Conservation (phyloP, 2,329 filamentous ascomycete species). For the Apiospora koreana region DNA sequence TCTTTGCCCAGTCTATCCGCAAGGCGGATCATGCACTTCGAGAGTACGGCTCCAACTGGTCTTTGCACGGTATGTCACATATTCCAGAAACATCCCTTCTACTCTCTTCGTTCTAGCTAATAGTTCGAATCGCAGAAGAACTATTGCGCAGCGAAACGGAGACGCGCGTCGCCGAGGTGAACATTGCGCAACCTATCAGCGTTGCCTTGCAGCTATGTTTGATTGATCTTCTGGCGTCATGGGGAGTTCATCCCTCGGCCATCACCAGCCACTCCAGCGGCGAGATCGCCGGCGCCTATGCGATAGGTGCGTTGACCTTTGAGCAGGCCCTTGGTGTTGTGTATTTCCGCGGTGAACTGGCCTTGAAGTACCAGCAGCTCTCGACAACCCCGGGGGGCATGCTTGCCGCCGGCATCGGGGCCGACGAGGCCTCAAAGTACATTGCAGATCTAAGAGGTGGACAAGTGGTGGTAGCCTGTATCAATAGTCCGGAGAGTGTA, state of each 20-base stretch:
- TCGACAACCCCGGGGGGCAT: slow-evolving; percentile 19
- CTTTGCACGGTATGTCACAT: neutral
- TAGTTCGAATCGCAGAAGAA: too few species aligned
- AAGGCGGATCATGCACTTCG: neutral
- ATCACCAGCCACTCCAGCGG: slow-evolving; percentile 26
- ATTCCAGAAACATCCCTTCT: too few species aligned
- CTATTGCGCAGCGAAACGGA: too few species aligned
- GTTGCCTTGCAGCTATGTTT: slow-evolving; percentile 25
- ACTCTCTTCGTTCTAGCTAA: too few species aligned
- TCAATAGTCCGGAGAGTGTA: too few species aligned
- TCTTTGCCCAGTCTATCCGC: neutral
- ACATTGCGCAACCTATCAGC: too few species aligned
- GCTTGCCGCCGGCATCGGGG: slow-evolving; percentile 26
- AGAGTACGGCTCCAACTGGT: neutral
- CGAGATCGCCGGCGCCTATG: slow-evolving; percentile 44
- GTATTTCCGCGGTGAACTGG: slow-evolving; percentile 22
- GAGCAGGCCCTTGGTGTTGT: slow-evolving; percentile 20
- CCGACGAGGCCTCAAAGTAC: too few species aligned
- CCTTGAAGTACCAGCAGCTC: neutral
- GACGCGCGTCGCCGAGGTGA: too few species aligned
- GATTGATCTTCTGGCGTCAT: neutral
- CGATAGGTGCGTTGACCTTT: slow-evolving; percentile 26
- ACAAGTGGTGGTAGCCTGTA: too few species aligned
- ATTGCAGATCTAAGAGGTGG: too few species aligned
- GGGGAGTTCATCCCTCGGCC: too few species aligned